phyloP scores from a whole-genome alignment of 805 yeast species.

The Saturnispora besseyi region DNA sequence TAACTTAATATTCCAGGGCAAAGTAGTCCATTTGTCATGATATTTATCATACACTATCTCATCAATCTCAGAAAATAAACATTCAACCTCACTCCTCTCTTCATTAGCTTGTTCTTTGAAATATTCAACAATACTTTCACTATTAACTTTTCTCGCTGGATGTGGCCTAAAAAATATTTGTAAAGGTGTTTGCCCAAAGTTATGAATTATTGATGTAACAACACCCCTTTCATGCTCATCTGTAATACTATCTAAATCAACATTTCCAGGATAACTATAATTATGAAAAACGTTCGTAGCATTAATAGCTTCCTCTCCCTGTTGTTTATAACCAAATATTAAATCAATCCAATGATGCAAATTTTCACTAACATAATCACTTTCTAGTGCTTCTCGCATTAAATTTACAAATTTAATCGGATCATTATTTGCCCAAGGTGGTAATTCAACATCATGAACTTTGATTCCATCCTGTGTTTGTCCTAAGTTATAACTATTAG shows the following conservation, averaged over 20 bases:
- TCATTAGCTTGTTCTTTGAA: conserved; percentile 12
- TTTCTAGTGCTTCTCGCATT: conserved; percentile 77
- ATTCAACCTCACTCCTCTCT: neutral
- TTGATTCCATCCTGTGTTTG: conserved; percentile 47
- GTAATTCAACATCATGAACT: conserved; percentile 58
- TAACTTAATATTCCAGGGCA: conserved; percentile 16
- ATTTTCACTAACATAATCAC: conserved; percentile 68
- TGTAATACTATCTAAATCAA: conserved; percentile 61
- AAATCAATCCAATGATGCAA: conserved; percentile 81
- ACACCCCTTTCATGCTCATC: conserved; percentile 71
- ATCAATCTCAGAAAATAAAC: neutral
- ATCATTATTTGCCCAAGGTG: conserved; percentile 78
- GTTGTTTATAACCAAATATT: conserved; percentile 73
- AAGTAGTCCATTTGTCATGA: conserved; percentile 42
- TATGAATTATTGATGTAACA: conserved; percentile 75
- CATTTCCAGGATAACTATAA: conserved; percentile 76
- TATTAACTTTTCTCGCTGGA: conserved; percentile 37
- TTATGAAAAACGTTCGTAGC: conserved; percentile 75
- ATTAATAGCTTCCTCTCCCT: conserved; percentile 58
- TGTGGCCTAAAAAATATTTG: conserved; percentile 66
- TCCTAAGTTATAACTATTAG: conserved; percentile 65
- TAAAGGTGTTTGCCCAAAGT: conserved; percentile 85
- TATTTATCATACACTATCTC: conserved; percentile 27
- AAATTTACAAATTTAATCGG: conserved; percentile 64
- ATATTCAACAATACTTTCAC: neutral